These are phyloP conservation scores for Nepenthes mirabilis DNA, from an alignment of 148 eudicot genomes.

Conservation along the genomic window DNA sequence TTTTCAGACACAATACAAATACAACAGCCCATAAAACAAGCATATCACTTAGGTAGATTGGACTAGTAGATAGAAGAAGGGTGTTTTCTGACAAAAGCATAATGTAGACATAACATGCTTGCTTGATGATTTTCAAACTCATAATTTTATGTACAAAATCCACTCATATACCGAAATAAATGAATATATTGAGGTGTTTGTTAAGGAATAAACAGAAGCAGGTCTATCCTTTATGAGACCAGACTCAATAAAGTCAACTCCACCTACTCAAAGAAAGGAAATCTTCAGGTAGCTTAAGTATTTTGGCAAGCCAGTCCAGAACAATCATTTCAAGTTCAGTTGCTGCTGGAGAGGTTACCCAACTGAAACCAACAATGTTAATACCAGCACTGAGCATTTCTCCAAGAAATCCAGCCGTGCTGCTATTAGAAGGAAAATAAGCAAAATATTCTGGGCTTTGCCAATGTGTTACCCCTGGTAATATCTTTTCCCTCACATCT, in stretches of 20 bases:
- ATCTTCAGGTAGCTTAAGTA: constrained; percentile 63
- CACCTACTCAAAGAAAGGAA: constrained; percentile 70
- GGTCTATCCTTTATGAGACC: not conserved
- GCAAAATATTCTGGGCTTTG: constrained; percentile 89
- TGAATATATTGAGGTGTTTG: no score
- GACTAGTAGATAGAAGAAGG: no score
- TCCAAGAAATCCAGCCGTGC: constrained; percentile 85
- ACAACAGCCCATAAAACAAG: no score
- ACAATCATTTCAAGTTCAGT: constrained; percentile 94
- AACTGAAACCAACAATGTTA: constrained; percentile 92
- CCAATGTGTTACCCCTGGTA: constrained; percentile 97
- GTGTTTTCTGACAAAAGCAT: no score
- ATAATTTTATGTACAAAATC: no score
- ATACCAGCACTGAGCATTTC: constrained; percentile 95
- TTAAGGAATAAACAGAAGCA: no score
- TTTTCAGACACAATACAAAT: not conserved
- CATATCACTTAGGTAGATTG: no score
- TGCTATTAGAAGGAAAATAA: constrained; percentile 80
- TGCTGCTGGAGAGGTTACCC: constrained; percentile 97
- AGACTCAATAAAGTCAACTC: not conserved
- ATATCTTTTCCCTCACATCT: constrained; percentile 68
- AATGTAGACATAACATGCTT: no score
- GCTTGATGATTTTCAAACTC: no score
- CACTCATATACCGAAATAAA: no score
- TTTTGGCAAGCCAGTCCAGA: constrained; percentile 88